phyloP scores from a whole-genome alignment of 2,329 filamentous ascomycete genomes.

The Colletotrichum cordylinicola region DNA sequence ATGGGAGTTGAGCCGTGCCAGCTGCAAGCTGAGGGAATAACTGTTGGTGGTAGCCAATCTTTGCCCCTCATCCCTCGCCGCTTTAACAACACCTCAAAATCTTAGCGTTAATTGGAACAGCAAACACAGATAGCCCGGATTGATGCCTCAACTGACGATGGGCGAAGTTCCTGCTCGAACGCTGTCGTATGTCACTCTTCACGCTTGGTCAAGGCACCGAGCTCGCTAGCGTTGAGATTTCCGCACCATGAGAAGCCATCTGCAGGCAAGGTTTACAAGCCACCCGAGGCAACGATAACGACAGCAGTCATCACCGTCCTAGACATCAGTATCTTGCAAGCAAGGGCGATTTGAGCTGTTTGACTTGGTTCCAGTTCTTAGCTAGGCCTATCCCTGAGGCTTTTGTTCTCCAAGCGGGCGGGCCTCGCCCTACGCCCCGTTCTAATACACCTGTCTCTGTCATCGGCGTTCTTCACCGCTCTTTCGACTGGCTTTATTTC shows the following conservation, averaged over 20 bases:
- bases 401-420: background rate
- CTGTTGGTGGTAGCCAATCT: background rate
- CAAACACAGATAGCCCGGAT: background rate
- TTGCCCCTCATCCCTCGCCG: background rate
- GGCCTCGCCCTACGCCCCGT: background rate
- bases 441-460: background rate
- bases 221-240: background rate
- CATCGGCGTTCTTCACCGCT: slow-evolving; percentile 7
- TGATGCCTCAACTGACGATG: background rate
- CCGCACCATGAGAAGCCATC: background rate
- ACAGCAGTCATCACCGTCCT: background rate
- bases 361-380: background rate
- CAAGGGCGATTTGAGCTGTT: background rate
- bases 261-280: background rate
- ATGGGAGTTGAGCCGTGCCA: background rate
- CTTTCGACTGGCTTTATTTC: background rate
- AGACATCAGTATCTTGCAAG: background rate
- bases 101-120: background rate
- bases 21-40: background rate
- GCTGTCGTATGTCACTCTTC: background rate
- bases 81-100: background rate
- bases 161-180: background rate
- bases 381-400: slow-evolving; percentile 15
- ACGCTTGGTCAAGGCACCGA: background rate
- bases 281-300: background rate